These are phyloP conservation scores for Monosporascus sp. DNA, from an alignment of 2,329 filamentous ascomycete genomes.

Conservation along the genomic window DNA sequence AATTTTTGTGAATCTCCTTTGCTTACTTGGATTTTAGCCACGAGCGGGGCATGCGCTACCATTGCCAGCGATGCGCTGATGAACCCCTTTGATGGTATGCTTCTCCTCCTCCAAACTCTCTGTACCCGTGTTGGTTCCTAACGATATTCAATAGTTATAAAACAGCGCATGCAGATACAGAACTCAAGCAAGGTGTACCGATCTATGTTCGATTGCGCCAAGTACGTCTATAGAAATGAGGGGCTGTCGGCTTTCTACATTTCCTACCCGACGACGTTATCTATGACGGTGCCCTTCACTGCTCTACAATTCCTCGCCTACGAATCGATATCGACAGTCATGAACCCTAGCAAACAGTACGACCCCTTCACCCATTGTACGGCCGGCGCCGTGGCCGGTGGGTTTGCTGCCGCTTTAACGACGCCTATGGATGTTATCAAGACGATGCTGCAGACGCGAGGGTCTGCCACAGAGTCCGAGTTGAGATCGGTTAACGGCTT, in stretches of 20 bases:
- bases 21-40: conserved; percentile 48
- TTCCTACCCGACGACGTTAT: conserved; percentile 94
- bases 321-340: conserved; percentile 88
- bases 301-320: conserved; percentile 96
- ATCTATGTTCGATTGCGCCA: conserved; percentile 80
- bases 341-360: conserved; percentile 83
- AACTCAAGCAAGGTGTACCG: conserved; percentile 84
- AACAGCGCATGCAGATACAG: conserved; percentile 98
- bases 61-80: conserved; percentile 97
- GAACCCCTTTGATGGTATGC: conserved; percentile 95
- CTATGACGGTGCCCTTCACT: conserved; percentile 98
- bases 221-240: conserved; percentile 80
- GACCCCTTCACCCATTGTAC: conserved; percentile 92
- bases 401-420: conserved; percentile 86
- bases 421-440: conserved; percentile 98
- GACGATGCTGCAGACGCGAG: conserved; percentile 90
- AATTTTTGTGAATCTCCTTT: conserved; percentile 1
- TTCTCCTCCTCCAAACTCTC: not conserved
- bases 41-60: conserved; percentile 89
- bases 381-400: conserved; percentile 87
- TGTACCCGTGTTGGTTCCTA: not conserved
- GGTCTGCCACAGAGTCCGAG: conserved; percentile 73
- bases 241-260: conserved; percentile 93
- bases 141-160: conserved; percentile 65
- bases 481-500: conserved; percentile 81